Evolutionary conservation across 257 asterid genomes (phyloP), one percentile per base, ranked within the genome.

Genomic region (Nicotiana undulata): DNA sequence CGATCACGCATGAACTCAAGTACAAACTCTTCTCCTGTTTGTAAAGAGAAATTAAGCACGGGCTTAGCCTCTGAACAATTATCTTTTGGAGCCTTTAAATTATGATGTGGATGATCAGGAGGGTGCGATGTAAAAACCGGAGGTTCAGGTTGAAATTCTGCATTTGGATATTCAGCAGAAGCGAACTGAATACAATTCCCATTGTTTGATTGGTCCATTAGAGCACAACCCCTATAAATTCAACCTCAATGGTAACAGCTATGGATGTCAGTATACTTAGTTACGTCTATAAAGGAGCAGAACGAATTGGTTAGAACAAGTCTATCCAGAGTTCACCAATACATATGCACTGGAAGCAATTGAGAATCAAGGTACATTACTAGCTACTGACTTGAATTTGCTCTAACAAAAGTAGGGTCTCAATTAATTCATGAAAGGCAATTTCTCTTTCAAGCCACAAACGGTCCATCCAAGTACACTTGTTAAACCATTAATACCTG

Each of bases 21-120:
- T 65, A 97, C 84, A 82, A 95, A 95, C 87, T 93, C 98, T 86
- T 95, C 98, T 58, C 98, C 98, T n/a, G 98, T 95, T 88, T 89
- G 98, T 82, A 95, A 89, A 52, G 98, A 93, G 90, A 80, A 93
- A 85, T 95, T 92, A 67, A 40, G 94, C 34, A 88, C 94, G 72
- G 95, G 98, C 76, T 89, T 93, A 82, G 92, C 79, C 83, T 90
- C 91, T 79, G 90, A 82, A 86, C 84, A 81, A 58, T 79, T 86
- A 60, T 56, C 83, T 46, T 87, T 91, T 5, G 89, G 51, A 82
- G 89, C 78, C 68, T 40, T 89, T 82, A 84, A 40, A 81, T 79
- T 80, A 78, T 87, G 81, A 85, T 85, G 84, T 79, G 85, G 80
- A 77, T 84, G 87, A 83, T 85, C 92, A 58, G 87, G 68, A 63